phyloP scores from a whole-genome alignment of 169 alveolate species.

The Plasmodium billcollinsi region DNA sequence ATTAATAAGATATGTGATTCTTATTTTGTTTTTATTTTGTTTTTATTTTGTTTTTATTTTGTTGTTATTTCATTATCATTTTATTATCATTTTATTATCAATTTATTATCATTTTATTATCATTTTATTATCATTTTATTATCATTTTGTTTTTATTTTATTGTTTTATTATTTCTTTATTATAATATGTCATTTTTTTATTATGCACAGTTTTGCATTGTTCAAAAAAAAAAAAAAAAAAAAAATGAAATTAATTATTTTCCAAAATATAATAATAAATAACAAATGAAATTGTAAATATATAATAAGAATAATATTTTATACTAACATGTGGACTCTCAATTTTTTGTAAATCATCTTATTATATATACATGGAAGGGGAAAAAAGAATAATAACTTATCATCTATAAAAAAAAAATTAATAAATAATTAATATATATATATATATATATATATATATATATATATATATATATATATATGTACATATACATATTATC shows the following conservation, averaged over 20 bases:
- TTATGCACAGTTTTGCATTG: conserved; percentile 47
- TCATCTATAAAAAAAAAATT: conserved; percentile 16
- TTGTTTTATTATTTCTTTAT: not conserved
- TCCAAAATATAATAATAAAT: not conserved
- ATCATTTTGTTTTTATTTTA: too few relatives aligned
- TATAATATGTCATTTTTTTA: not conserved
- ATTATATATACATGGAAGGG: conserved; percentile 53
- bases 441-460: not conserved
- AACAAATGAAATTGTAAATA: not conserved
- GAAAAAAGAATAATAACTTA: conserved; percentile 37
- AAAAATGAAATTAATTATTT: not conserved
- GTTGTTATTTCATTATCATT: too few relatives aligned
- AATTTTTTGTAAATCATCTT: conserved; percentile 67
- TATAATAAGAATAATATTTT: not conserved
- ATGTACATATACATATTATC: not conserved
- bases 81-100: too few relatives aligned
- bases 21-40: too few relatives aligned
- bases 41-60: too few relatives aligned
- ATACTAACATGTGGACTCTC: conserved; percentile 67
- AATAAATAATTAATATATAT: conserved; percentile 1
- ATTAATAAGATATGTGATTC: too few relatives aligned
- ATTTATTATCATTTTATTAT: too few relatives aligned
- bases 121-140: too few relatives aligned
- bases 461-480: not conserved
- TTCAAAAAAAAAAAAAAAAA: conserved; percentile 18